These are phyloP conservation scores for Gossypium thurberi DNA, from an alignment of 345 rosid species.

Conservation along the genomic window DNA sequence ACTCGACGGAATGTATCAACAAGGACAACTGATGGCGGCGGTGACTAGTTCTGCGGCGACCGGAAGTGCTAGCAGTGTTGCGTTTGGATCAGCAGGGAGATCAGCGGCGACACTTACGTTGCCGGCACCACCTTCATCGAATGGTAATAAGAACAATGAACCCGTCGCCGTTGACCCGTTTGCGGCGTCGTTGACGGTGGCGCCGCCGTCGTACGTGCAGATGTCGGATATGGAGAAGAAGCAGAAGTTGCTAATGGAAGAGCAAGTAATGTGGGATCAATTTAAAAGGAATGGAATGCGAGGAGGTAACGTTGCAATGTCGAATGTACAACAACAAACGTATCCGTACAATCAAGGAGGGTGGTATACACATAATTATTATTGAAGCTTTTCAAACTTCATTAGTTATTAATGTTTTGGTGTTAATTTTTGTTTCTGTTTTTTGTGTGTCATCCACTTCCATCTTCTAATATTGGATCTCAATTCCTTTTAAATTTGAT, in stretches of 20 bases:
- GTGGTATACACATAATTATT: conserved; percentile 16
- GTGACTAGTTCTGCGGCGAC: conserved; percentile 18
- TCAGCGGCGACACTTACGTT: conserved; percentile 35
- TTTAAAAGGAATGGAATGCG: conserved; percentile 43
- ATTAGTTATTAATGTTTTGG: background rate
- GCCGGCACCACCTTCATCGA: conserved; percentile 38
- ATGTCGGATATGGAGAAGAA: conserved; percentile 63
- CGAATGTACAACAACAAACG: conserved; percentile 19
- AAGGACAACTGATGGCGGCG: conserved; percentile 27
- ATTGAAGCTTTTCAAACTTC: background rate
- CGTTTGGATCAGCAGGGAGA: conserved; percentile 25
- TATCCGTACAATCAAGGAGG: conserved; percentile 31
- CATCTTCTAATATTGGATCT: too few species aligned
- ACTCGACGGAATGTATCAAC: conserved; percentile 58
- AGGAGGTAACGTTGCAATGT: conserved; percentile 32
- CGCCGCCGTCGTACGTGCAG: conserved; percentile 53
- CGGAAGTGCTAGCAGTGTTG: conserved; percentile 29
- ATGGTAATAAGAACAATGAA: background rate
- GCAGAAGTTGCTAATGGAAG: conserved; percentile 44
- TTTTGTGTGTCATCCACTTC: too few species aligned
- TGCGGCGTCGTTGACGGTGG: conserved; percentile 36
- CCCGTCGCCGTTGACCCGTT: conserved; percentile 35
- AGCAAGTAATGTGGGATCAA: conserved; percentile 56
- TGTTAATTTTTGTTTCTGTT: background rate
- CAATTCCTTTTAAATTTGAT: too few species aligned